Evolutionary conservation across 176 grass and related monocot genomes (phyloP).

Genomic region (Rhynchospora tenuis): DNA sequence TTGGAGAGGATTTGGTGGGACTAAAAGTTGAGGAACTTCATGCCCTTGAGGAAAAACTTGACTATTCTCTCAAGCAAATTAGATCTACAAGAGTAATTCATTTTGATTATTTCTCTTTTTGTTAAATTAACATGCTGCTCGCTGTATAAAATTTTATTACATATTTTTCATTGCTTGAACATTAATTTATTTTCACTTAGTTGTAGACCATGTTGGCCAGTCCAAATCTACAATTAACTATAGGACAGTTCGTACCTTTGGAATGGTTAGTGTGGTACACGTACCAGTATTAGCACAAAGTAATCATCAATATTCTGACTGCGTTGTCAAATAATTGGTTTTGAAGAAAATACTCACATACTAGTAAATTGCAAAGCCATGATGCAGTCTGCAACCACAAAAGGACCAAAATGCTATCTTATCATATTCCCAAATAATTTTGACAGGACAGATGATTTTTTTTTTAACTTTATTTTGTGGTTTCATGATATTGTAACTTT

Average conservation of each 20-base stretch:
- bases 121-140: not conserved
- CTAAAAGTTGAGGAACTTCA: constrained; percentile 70
- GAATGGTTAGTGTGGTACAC: not conserved
- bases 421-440: not conserved
- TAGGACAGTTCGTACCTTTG: not conserved
- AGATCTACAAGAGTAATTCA: constrained; percentile 77
- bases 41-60: constrained; percentile 85
- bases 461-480: not conserved
- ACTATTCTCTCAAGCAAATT: constrained; percentile 87
- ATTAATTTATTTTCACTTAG: not conserved
- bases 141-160: not conserved
- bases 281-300: not conserved
- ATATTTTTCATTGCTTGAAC: not conserved
- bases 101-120: not conserved
- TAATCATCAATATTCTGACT: not conserved
- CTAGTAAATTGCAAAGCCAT: not conserved
- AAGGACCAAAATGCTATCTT: not conserved
- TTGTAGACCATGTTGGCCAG: not conserved
- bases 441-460: not conserved
- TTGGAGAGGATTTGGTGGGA: constrained; percentile 70
- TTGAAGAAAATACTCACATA: not conserved
- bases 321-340: not conserved
- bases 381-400: not conserved
- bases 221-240: not conserved
- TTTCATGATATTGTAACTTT: not conserved